Conservation (phyloP, 2,329 filamentous ascomycete genomes). For the Diplodia sapinea region DNA sequence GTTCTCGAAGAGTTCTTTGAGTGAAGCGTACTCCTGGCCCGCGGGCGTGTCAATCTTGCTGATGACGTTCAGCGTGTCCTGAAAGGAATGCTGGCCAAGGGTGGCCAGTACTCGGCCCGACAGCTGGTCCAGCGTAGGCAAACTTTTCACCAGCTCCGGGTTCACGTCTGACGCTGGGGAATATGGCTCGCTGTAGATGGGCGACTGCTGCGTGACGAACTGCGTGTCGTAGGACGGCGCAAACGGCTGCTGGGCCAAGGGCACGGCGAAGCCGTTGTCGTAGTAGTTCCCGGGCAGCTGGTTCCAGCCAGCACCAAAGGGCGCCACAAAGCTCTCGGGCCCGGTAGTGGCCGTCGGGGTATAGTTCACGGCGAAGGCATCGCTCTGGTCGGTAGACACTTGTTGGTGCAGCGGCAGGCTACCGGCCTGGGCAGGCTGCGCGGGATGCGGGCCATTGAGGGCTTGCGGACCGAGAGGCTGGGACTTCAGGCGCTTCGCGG, state of each 20-base stretch:
- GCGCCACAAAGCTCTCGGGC: constrained; percentile 21
- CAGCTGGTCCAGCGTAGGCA: constrained; percentile 43
- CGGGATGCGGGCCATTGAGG: constrained; percentile 11
- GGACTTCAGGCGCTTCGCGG: constrained; percentile 30
- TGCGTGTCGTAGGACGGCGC: constrained; percentile 23
- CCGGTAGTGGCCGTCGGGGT: constrained; percentile 18
- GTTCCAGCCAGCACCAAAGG: constrained; percentile 20
- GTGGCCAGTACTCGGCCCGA: constrained; percentile 65
- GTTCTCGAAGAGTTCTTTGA: constrained; percentile 68
- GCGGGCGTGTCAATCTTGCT: constrained; percentile 61
- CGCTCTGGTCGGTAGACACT: constrained; percentile 19
- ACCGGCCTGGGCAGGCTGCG: neutral
- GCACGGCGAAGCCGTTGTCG: constrained; percentile 15
- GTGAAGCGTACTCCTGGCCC: constrained; percentile 66
- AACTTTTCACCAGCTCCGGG: constrained; percentile 12
- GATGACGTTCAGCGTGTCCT: constrained; percentile 63
- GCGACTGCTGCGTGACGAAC: constrained; percentile 22
- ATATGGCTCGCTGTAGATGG: constrained; percentile 28
- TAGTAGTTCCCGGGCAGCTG: constrained; percentile 27
- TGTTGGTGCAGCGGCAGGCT: constrained; percentile 20
- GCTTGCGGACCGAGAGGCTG: constrained; percentile 24
- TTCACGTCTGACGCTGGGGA: constrained; percentile 15
- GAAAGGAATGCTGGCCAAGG: constrained; percentile 62
- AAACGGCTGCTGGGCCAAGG: constrained; percentile 25
- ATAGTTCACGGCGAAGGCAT: constrained; percentile 30